Evolutionary conservation across 2,329 filamentous ascomycete species (phyloP), one percentile per base, ranked within the genome.

Genomic region (Nothomitra cinnamomea): DNA sequence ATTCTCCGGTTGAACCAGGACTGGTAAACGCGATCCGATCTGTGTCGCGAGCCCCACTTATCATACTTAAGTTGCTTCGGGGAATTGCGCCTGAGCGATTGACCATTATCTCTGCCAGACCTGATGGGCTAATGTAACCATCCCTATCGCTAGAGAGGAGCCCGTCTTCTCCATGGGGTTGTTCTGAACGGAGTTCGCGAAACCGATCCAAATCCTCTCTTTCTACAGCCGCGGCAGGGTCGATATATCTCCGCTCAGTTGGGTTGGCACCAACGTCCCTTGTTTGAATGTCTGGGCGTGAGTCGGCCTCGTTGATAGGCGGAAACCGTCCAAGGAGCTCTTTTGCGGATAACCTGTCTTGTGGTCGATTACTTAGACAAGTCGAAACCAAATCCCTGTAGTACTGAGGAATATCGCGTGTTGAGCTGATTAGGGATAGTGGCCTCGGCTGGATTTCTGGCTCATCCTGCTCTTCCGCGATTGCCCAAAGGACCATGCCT

Each of bases 401-500:
- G 75, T 89, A 96, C 12, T 74, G 71, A 0, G 92, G 92, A 7
- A 94, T 75, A 24, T 82, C 72, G 10, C 75, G 65, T 51, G 79
- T 76, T 4, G 79, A 67, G 24, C 66, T 63, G 3, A 72, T 69
- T 8, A 83, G 68, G 21, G 70, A 70, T 56, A 95, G 68, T 0
- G 89, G 89, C 19, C 86, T 78, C 42, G 76, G 77, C 56, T 85
- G 81, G 19, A 78, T 75, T 65, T 96, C 92, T 1, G 92, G 92
- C 62, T 96, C 90, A 61, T 96, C 90, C 54, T 89, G 79, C 59
- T 90, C 79, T 63, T 83, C 84, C 1, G 87, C 90, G 47, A 98
- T 70, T 21, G 87, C 87, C 87, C 90, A 98, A 2, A 98, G 71
- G 1, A 95, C 88, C 92, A 98, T 98, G 3, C 92, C 92, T 3